A percentile compares a stretch with the other conserved stretches of the same genome.
Conservation (phyloP, 352 stramenopile species). For the Pythium sukuiense region DNA sequence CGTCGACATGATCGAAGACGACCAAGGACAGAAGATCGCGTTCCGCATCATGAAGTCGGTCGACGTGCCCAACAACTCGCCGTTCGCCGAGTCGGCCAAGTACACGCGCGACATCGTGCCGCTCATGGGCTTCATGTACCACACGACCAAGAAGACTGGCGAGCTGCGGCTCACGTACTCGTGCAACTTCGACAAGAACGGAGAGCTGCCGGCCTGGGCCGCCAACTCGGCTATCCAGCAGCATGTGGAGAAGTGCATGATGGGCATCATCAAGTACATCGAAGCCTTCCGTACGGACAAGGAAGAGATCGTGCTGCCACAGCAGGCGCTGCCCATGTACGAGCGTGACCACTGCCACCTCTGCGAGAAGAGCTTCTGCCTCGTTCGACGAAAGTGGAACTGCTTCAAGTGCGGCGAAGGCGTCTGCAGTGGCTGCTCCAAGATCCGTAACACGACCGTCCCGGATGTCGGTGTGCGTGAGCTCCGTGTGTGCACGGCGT, state of each 20-base stretch:
- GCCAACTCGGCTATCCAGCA: constrained; percentile 86
- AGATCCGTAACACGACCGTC: constrained; percentile 60
- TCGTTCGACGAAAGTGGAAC: constrained; percentile 73
- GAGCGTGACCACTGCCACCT: constrained; percentile 72
- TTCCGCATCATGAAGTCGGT: constrained; percentile 87
- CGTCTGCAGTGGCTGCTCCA: constrained; percentile 78
- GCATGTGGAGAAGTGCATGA: constrained; percentile 86
- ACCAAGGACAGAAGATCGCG: constrained; percentile 77
- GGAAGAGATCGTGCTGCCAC: constrained; percentile 71
- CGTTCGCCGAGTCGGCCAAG: constrained; percentile 58
- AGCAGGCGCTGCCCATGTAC: constrained; percentile 74
- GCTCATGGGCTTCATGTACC: constrained; percentile 87
- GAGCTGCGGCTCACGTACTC: constrained; percentile 87
- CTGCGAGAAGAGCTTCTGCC: constrained; percentile 76
- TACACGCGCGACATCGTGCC: constrained; percentile 75
- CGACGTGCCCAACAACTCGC: constrained; percentile 57
- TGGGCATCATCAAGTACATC: constrained; percentile 86
- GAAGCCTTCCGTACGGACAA: constrained; percentile 69
- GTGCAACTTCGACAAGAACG: constrained; percentile 86
- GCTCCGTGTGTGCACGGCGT: constrained; percentile 78
- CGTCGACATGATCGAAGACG: constrained; percentile 87
- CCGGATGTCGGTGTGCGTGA: constrained; percentile 71
- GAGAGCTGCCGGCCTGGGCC: constrained; percentile 77
- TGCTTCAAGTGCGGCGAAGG: constrained; percentile 84
- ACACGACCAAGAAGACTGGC: constrained; percentile 75